phyloP scores from a whole-genome alignment of 2,329 filamentous ascomycete genomes.

The Beauveria rudraprayagi region DNA sequence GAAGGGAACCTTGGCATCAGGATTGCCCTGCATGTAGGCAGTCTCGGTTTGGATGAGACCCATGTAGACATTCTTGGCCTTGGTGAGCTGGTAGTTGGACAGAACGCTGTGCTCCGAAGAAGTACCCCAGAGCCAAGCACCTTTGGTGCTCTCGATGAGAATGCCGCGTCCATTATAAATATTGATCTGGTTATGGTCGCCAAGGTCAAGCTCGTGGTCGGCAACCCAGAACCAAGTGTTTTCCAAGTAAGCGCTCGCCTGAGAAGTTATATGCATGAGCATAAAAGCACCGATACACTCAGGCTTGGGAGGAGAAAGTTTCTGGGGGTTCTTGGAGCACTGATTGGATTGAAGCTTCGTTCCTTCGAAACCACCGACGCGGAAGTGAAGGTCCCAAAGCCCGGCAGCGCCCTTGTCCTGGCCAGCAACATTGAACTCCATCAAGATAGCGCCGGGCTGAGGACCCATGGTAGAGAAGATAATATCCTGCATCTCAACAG shows the following conservation, averaged over 20 bases:
- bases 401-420: slow-evolving; percentile 60
- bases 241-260: slow-evolving; percentile 69
- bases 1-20: slow-evolving; percentile 61
- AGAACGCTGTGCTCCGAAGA: slow-evolving; percentile 57
- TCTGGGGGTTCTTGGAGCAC: slow-evolving; percentile 68
- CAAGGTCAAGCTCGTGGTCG: slow-evolving; percentile 78
- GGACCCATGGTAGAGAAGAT: slow-evolving; percentile 79
- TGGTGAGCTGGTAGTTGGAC: slow-evolving; percentile 79
- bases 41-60: slow-evolving; percentile 83
- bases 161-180: slow-evolving; percentile 85
- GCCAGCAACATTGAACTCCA: slow-evolving; percentile 82
- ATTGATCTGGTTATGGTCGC: slow-evolving; percentile 68
- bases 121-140: slow-evolving; percentile 76
- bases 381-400: slow-evolving; percentile 95
- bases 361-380: slow-evolving; percentile 79
- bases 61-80: slow-evolving; percentile 74
- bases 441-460: slow-evolving; percentile 78
- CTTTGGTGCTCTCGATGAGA: slow-evolving; percentile 64
- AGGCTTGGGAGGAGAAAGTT: slow-evolving; percentile 51
- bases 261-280: slow-evolving; percentile 55
- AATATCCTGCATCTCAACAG: slow-evolving; percentile 80
- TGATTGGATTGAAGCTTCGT: slow-evolving; percentile 72
- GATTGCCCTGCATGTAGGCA: slow-evolving; percentile 80
- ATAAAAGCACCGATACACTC: slow-evolving; percentile 69
- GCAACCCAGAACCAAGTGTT: slow-evolving; percentile 88